Evolutionary conservation across 2,329 filamentous ascomycete genomes (phyloP).

Genomic region (Xylaria sp.): DNA sequence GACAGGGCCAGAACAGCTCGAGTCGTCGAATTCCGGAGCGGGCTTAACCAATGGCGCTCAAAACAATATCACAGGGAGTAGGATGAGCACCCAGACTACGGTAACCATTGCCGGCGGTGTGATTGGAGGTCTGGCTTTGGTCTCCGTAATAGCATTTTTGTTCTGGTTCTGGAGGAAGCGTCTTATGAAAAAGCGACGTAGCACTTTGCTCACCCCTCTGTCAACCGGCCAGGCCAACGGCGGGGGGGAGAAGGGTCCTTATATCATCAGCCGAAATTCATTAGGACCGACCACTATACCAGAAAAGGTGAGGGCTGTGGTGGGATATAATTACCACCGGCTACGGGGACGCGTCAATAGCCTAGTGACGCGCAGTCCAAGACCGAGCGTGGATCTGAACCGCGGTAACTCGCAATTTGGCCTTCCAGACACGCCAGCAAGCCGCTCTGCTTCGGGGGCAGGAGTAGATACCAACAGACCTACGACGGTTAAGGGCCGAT

Average conservation of each 20-base stretch:
- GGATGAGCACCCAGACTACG: conserved; percentile 49
- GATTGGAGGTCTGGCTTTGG: conserved; percentile 59
- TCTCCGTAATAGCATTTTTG: conserved; percentile 59
- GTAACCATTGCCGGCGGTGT: conserved; percentile 63
- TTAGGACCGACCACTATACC: conserved; percentile 61
- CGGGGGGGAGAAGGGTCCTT: conserved; percentile 46
- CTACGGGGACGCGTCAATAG: conserved; percentile 51
- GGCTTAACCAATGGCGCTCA: conserved; percentile 37
- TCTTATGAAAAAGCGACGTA: conserved; percentile 55
- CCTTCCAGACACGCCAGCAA: conserved; percentile 47
- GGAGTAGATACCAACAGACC: conserved; percentile 35
- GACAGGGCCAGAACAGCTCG: conserved; percentile 29
- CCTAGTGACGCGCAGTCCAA: conserved; percentile 48
- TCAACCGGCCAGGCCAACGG: conserved; percentile 49
- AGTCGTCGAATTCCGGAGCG: conserved; percentile 36
- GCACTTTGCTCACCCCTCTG: conserved; percentile 61
- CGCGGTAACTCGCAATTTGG: conserved; percentile 64
- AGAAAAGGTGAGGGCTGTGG: conserved; percentile 54
- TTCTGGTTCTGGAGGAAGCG: conserved; percentile 63
- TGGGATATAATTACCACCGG: conserved; percentile 52
- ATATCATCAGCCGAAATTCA: conserved; percentile 58
- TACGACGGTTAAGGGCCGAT: conserved; percentile 52
- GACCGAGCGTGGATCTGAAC: conserved; percentile 60
- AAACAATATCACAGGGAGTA: conserved; percentile 44
- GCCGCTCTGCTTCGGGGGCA: conserved; percentile 52